These are phyloP conservation scores for Pyrenula massariospora DNA, from an alignment of 495 filamentous ascomycete genomes.

Conservation along the genomic window DNA sequence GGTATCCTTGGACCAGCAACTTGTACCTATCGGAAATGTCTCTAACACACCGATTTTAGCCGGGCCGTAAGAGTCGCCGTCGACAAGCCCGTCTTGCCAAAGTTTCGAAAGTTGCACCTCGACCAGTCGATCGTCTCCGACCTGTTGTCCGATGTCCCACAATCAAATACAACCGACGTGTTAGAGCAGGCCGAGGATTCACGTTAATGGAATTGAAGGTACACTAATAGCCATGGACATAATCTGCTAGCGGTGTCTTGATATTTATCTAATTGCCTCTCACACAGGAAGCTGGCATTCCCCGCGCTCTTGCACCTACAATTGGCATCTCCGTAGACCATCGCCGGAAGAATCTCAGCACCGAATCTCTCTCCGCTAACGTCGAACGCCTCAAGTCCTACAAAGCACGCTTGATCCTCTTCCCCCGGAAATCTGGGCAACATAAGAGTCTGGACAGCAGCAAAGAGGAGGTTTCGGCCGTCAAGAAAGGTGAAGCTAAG, in stretches of 20 bases:
- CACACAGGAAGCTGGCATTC: constrained; percentile 79
- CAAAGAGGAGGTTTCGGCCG: constrained; percentile 70
- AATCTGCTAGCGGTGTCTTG: background rate
- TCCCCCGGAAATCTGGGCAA: constrained; percentile 89
- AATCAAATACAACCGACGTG: constrained; percentile 97
- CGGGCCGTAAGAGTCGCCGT: constrained; percentile 85
- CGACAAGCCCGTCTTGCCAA: constrained; percentile 82
- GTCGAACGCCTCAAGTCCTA: constrained; percentile 94
- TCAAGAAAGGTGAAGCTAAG: constrained; percentile 52
- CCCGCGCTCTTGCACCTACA: constrained; percentile 84
- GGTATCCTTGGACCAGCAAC: constrained; percentile 50
- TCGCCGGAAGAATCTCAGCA: constrained; percentile 91
- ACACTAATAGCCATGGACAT: constrained; percentile 16
- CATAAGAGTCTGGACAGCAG: constrained; percentile 82
- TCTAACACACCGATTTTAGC: constrained; percentile 40
- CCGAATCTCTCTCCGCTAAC: constrained; percentile 85
- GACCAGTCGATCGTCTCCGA: constrained; percentile 92
- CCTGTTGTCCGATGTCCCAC: constrained; percentile 90
- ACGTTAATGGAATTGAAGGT: constrained; percentile 96
- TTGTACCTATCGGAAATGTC: constrained; percentile 12
- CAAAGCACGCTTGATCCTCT: constrained; percentile 87
- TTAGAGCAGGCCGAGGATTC: constrained; percentile 94
- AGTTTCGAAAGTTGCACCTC: constrained; percentile 86
- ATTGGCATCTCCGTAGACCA: constrained; percentile 94
- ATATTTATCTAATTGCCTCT: constrained; percentile 1